Evolutionary conservation across 2,329 filamentous ascomycete species (phyloP).

Genomic region (Dothideomycetidae sp.): DNA sequence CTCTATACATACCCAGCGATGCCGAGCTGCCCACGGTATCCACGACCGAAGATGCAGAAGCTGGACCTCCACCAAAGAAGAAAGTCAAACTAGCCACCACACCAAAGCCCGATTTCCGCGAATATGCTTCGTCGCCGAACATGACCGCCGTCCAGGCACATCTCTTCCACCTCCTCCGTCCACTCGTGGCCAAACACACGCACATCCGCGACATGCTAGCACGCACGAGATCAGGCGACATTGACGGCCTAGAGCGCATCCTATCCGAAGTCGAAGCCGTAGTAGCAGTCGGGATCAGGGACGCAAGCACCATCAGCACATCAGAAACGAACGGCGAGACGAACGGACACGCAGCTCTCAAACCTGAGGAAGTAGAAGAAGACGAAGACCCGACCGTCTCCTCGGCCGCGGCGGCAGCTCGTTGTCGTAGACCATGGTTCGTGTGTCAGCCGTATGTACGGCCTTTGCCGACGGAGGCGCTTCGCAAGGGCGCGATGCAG

Average conservation of each 20-base stretch:
- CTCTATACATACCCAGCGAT: constrained; percentile 56
- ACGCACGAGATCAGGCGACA: constrained; percentile 50
- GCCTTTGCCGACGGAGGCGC: constrained; percentile 73
- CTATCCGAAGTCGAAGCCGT: constrained; percentile 60
- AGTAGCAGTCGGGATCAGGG: constrained; percentile 57
- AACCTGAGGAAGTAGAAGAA: constrained; percentile 13
- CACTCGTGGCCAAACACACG: constrained; percentile 66
- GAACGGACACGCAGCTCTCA: constrained; percentile 16
- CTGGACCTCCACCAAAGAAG: constrained; percentile 34
- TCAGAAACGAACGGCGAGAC: constrained; percentile 14
- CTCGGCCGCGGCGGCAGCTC: constrained; percentile 49
- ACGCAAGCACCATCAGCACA: too few species aligned
- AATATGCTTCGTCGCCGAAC: constrained; percentile 37
- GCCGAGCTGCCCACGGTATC: constrained; percentile 24
- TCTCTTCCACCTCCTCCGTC: constrained; percentile 78
- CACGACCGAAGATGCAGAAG: constrained; percentile 20
- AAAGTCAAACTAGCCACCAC: constrained; percentile 34
- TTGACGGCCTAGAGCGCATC: constrained; percentile 63
- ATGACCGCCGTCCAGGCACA: constrained; percentile 75
- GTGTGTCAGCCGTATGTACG: constrained; percentile 76
- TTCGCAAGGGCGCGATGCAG: constrained; percentile 64
- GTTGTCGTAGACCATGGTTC: constrained; percentile 77
- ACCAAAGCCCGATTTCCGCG: constrained; percentile 33
- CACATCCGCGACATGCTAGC: constrained; percentile 78
- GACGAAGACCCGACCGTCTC: constrained; percentile 14